phyloP scores from a whole-genome alignment of 176 grass and related monocot genomes.

The Ensete glaucum region DNA sequence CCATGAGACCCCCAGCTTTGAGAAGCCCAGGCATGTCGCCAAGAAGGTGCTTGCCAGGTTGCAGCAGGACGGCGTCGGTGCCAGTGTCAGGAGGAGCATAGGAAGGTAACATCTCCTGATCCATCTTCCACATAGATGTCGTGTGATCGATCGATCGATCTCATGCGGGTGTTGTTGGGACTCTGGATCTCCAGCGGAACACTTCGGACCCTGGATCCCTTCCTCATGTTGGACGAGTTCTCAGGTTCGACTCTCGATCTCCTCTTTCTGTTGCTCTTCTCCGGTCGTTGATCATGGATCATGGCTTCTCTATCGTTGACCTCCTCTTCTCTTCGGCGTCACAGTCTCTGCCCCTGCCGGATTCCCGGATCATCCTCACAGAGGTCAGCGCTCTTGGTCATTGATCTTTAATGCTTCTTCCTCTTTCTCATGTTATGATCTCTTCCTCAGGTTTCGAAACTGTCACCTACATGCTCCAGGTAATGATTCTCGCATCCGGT shows the following conservation, averaged over 20 bases:
- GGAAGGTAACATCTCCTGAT: conserved; percentile 37
- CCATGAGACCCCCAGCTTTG: conserved; percentile 3
- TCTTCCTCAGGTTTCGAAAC: conserved; percentile 9
- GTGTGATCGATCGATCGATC: not conserved
- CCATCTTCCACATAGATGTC: not conserved
- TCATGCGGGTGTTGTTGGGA: not conserved
- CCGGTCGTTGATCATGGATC: not conserved
- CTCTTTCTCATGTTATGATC: not conserved
- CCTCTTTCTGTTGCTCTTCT: too few species aligned
- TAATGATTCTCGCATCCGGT: not conserved
- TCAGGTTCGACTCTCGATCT: not conserved
- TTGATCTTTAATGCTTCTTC: not conserved
- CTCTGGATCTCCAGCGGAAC: conserved; percentile 30
- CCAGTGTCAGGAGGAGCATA: conserved; percentile 78
- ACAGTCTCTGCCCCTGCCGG: conserved; percentile 7
- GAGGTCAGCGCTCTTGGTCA: not conserved
- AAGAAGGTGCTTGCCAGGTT: conserved; percentile 58
- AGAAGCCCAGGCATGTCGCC: conserved; percentile 48
- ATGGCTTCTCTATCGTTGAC: not conserved
- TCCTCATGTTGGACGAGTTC: conserved; percentile 16
- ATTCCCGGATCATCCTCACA: conserved; percentile 16
- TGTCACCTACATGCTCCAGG: conserved; percentile 13
- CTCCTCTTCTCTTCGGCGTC: not conserved
- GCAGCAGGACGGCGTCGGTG: conserved; percentile 65
- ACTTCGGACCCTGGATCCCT: conserved; percentile 53